phyloP scores from a whole-genome alignment of 2,329 filamentous ascomycete species.

The Leptographium procerum region DNA sequence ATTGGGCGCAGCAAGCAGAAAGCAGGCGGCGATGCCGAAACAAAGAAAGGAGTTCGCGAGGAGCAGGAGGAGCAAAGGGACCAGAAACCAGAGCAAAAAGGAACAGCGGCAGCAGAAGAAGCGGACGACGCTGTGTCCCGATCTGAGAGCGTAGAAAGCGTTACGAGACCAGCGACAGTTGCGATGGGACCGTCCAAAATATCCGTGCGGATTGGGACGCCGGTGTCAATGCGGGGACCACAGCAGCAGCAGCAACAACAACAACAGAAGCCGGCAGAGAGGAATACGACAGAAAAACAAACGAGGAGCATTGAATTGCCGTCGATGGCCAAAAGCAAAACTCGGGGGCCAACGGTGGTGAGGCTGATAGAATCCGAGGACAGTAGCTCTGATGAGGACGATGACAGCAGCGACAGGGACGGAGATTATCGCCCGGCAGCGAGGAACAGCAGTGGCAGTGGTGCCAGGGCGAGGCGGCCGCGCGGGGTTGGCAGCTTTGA shows the following conservation, averaged over 20 bases:
- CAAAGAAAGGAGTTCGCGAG: too few relatives aligned
- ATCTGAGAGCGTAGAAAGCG: neutral
- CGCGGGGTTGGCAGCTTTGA: neutral
- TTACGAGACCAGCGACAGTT: neutral
- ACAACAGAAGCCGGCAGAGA: neutral
- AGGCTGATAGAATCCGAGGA: conserved; percentile 18
- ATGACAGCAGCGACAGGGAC: conserved; percentile 4
- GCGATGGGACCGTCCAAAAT: neutral
- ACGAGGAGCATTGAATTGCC: neutral
- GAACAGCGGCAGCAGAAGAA: neutral
- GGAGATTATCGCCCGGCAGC: too few relatives aligned
- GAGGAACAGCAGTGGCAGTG: neutral
- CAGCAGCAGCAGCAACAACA: neutral
- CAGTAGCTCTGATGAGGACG: neutral
- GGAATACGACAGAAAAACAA: neutral
- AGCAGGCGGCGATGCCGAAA: too few relatives aligned
- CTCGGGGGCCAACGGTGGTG: conserved; percentile 18
- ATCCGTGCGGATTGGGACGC: neutral
- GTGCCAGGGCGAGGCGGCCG: neutral
- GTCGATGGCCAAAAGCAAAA: conserved; percentile 6
- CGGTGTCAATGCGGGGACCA: neutral
- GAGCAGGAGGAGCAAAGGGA: too few relatives aligned
- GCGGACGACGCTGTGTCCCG: too few relatives aligned
- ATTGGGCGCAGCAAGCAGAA: conserved; percentile 20
- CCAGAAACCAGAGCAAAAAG: neutral